A percentile compares a stretch with the other conserved stretches of the same genome.
Conservation (phyloP, 2,329 filamentous ascomycete species). For the Cadophora gregata region DNA sequence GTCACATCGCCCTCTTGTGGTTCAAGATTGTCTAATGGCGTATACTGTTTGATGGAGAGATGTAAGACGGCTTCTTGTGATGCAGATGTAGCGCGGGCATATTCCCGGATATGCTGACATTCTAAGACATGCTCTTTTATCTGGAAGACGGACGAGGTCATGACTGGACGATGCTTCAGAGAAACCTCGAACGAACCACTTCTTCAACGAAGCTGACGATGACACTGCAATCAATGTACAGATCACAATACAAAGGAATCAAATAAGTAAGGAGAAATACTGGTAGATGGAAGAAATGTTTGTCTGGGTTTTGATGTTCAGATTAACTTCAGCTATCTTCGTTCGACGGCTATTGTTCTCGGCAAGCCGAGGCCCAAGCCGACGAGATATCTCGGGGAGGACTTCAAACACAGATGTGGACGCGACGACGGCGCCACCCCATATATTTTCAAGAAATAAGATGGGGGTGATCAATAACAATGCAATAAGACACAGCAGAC, state of each 20-base stretch:
- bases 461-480: too few species aligned
- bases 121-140: conserved; percentile 77
- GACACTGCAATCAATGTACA: not conserved
- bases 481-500: not conserved
- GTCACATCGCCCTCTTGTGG: conserved; percentile 80
- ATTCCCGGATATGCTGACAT: conserved; percentile 82
- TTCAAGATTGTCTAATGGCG: conserved; percentile 70
- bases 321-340: not conserved
- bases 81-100: conserved; percentile 72
- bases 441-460: not conserved
- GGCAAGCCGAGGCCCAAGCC: conserved; percentile 12
- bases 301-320: not conserved
- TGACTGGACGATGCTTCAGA: conserved; percentile 8
- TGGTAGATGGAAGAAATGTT: not conserved
- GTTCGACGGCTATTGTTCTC: conserved; percentile 12
- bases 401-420: not conserved
- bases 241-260: not conserved
- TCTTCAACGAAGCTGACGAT: not conserved
- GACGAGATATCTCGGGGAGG: conserved; percentile 3
- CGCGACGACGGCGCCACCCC: not conserved
- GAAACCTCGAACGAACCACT: not conserved
- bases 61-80: conserved; percentile 77
- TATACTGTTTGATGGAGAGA: conserved; percentile 87
- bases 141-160: conserved; percentile 55
- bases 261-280: not conserved